These are phyloP conservation scores for Globisporangium splendens DNA, from an alignment of 352 stramenopile genomes.

Conservation along the genomic window DNA sequence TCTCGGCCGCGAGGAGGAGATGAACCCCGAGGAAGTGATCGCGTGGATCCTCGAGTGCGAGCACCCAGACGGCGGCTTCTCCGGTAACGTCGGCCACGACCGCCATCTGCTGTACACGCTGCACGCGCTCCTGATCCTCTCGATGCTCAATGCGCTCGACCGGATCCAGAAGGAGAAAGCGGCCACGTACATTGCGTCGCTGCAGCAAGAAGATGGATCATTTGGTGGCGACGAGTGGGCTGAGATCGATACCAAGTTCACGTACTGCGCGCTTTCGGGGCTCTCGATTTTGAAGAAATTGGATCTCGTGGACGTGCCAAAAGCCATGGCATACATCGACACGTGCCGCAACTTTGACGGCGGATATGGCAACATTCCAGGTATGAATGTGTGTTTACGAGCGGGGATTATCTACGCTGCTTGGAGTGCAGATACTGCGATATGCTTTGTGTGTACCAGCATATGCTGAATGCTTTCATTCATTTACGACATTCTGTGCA, in stretches of 20 bases:
- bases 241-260: conserved; percentile 99
- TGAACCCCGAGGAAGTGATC: conserved; percentile 84
- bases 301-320: conserved; percentile 83
- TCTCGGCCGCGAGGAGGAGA: conserved; percentile 85
- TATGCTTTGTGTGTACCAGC: too few species aligned
- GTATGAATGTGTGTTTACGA: conserved; percentile 11
- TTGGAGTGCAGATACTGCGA: too few species aligned
- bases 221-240: conserved; percentile 97
- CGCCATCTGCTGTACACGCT: conserved; percentile 98
- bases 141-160: conserved; percentile 89
- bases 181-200: conserved; percentile 73
- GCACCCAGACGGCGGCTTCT: conserved; percentile 91
- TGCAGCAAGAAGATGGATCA: conserved; percentile 96
- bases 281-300: conserved; percentile 92
- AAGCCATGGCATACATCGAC: conserved; percentile 92
- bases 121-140: conserved; percentile 96
- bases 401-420: not conserved
- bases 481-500: conserved; percentile 46
- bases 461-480: not conserved
- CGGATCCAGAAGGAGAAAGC: conserved; percentile 79
- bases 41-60: conserved; percentile 96
- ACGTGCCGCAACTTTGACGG: conserved; percentile 97
- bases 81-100: conserved; percentile 95
- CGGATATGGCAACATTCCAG: conserved; percentile 86
- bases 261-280: conserved; percentile 96